These are phyloP conservation scores for Calamus simplicifolius DNA, from an alignment of 176 grass and related monocot species.

Conservation along the genomic window DNA sequence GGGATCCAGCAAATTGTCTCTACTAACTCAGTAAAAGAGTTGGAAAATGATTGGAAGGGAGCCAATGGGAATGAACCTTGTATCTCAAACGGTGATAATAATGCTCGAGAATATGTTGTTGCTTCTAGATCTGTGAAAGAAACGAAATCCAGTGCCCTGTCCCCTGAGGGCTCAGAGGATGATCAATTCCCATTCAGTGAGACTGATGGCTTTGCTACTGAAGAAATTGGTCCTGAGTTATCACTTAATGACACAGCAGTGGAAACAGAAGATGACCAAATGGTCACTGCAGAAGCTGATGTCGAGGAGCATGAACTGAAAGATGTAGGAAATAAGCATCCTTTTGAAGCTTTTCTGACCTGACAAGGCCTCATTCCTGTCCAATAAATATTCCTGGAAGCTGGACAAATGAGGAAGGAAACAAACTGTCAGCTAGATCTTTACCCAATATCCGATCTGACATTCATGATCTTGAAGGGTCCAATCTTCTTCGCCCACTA, in stretches of 20 bases:
- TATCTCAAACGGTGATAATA: slow-evolving; percentile 18
- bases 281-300: slow-evolving; percentile 24
- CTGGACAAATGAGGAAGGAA: slow-evolving; percentile 23
- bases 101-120: slow-evolving; percentile 3
- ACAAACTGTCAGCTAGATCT: slow-evolving; percentile 44
- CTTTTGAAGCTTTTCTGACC: slow-evolving; percentile 25
- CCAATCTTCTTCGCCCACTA: slow-evolving; percentile 39
- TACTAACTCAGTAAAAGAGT: slow-evolving; percentile 13
- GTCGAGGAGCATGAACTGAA: slow-evolving; percentile 28
- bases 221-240: slow-evolving; percentile 22
- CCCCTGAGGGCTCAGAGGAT: slow-evolving; percentile 52
- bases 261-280: slow-evolving; percentile 19
- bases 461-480: slow-evolving; percentile 58
- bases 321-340: slow-evolving; percentile 1
- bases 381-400: slow-evolving; percentile 49
- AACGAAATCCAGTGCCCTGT: slow-evolving; percentile 19
- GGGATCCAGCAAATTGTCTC: slow-evolving; percentile 11
- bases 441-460: slow-evolving; percentile 57
- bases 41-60: slow-evolving; percentile 12
- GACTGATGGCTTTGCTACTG: slow-evolving; percentile 41
- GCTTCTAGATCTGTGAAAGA: slow-evolving; percentile 21
- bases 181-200: slow-evolving; percentile 75
- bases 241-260: slow-evolving; percentile 16
- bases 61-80: slow-evolving; percentile 11
- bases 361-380: slow-evolving; percentile 31